A percentile compares a stretch with the other conserved stretches of the same genome.
Conservation (phyloP, 768 basidiomycete genomes). For the Lyophyllum decastes region DNA sequence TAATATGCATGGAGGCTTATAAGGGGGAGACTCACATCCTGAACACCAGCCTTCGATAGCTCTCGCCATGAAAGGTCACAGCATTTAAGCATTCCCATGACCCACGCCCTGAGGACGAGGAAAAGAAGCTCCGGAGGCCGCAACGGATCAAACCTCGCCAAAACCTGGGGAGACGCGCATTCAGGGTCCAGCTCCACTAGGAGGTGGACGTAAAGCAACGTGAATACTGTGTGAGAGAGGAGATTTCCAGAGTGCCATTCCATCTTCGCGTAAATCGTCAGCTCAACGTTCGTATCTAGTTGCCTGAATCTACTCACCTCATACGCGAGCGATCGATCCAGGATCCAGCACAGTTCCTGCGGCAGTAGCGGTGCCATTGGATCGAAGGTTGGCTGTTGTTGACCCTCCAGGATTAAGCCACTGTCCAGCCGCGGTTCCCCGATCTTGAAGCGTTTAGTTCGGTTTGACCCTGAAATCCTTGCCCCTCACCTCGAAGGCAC, state of each 20-base stretch:
- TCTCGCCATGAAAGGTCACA: slow-evolving; percentile 85
- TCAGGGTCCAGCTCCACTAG: slow-evolving; percentile 64
- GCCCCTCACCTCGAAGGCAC: slow-evolving; percentile 75
- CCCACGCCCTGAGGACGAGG: slow-evolving; percentile 64
- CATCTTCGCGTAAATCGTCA: slow-evolving; percentile 51
- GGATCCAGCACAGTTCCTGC: slow-evolving; percentile 85
- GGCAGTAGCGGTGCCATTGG: slow-evolving; percentile 64
- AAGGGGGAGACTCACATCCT: slow-evolving; percentile 63
- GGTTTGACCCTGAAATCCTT: neutral
- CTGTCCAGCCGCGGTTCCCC: slow-evolving; percentile 90
- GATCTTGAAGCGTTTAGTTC: slow-evolving; percentile 52
- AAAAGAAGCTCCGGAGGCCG: slow-evolving; percentile 67
- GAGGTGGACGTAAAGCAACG: slow-evolving; percentile 71
- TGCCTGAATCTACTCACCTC: slow-evolving; percentile 56
- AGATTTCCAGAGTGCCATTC: slow-evolving; percentile 86
- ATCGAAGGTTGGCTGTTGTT: slow-evolving; percentile 55
- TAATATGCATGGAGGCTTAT: slow-evolving; percentile 12
- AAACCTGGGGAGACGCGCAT: slow-evolving; percentile 29
- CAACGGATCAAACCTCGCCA: slow-evolving; percentile 33
- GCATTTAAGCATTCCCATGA: slow-evolving; percentile 74
- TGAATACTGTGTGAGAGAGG: slow-evolving; percentile 85
- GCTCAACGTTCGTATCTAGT: neutral
- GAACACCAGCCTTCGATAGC: slow-evolving; percentile 69
- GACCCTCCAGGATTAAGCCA: slow-evolving; percentile 55
- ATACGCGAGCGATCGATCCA: slow-evolving; percentile 74